Evolutionary conservation across 805 yeast genomes (phyloP).

Genomic region (Ogataea dorogensis): DNA sequence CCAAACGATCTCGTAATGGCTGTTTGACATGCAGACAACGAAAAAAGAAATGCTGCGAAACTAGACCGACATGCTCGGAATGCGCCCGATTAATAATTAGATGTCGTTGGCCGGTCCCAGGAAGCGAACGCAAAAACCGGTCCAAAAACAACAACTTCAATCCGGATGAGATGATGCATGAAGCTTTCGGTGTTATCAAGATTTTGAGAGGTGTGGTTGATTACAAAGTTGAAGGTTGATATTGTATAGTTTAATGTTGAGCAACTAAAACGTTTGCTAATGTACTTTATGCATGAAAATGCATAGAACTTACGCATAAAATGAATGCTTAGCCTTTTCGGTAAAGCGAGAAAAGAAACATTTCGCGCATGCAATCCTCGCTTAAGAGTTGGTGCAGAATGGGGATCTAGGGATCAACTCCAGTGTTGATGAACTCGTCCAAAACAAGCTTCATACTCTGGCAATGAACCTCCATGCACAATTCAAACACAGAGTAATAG

Average conservation of each 20-base stretch:
- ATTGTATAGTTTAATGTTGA: not conserved
- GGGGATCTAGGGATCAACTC: too few species aligned
- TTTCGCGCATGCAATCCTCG: too few species aligned
- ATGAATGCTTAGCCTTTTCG: not conserved
- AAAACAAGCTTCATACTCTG: slow-evolving; percentile 8
- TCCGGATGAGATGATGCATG: slow-evolving; percentile 55
- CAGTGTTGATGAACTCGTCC: slow-evolving; percentile 15
- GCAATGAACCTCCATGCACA: slow-evolving; percentile 18
- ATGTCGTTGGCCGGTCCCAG: slow-evolving; percentile 76
- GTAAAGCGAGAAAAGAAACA: not conserved
- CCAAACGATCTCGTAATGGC: slow-evolving; percentile 65
- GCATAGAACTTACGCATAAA: slow-evolving; percentile 1
- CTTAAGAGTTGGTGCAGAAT: not conserved
- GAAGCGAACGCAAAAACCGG: slow-evolving; percentile 55
- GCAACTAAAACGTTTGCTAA: slow-evolving; percentile 1
- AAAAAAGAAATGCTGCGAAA: slow-evolving; percentile 77
- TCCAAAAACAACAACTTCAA: slow-evolving; percentile 48
- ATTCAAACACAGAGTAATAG: slow-evolving; percentile 19
- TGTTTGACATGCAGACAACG: slow-evolving; percentile 76
- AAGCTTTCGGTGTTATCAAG: slow-evolving; percentile 55
- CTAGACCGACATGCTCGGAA: slow-evolving; percentile 63
- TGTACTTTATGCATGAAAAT: not conserved
- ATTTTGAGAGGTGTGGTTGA: slow-evolving; percentile 65
- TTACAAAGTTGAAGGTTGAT: slow-evolving; percentile 31
- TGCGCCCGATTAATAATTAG: slow-evolving; percentile 62